Conservation (phyloP, 169 alveolate species). For the Cyclospora cayetanensis region DNA sequence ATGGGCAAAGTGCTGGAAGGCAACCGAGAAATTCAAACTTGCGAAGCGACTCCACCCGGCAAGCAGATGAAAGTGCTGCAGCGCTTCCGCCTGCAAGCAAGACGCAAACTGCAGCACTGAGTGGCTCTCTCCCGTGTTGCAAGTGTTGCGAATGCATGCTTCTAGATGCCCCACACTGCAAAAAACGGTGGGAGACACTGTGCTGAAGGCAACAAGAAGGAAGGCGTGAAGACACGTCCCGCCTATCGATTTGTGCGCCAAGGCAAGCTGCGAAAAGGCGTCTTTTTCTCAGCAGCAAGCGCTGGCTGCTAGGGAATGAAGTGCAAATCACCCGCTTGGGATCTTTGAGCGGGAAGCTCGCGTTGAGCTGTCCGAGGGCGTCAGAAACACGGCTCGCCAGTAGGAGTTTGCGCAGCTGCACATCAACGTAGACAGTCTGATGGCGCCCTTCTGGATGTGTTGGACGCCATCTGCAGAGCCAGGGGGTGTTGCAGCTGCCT, state of each 20-base stretch:
- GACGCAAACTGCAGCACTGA: background rate
- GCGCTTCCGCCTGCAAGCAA: conserved; percentile 62
- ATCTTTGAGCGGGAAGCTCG: conserved; percentile 46
- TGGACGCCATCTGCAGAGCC: no score
- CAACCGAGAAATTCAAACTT: conserved; percentile 62
- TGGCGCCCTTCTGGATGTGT: no score
- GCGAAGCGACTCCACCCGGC: conserved; percentile 70
- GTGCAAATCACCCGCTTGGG: conserved; percentile 30
- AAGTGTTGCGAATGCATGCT: no score
- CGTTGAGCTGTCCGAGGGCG: conserved; percentile 41
- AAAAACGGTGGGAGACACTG: no score
- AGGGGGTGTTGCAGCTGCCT: no score
- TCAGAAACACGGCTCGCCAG: conserved; percentile 4
- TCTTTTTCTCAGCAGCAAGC: background rate
- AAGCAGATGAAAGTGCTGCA: conserved; percentile 37
- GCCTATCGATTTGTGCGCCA: background rate
- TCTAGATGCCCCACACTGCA: no score
- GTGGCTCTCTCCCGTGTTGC: no score
- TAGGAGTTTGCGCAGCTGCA: conserved; percentile 25
- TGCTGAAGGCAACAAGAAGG: no score
- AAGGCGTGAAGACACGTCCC: no score
- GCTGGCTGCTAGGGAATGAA: background rate
- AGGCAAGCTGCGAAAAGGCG: background rate
- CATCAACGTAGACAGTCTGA: background rate
- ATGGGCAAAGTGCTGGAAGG: conserved; percentile 66